Evolutionary conservation across 192 early-diverging fungal genomes (phyloP), one percentile per base, ranked within the genome.

Genomic region (Backusella mclennaniae): DNA sequence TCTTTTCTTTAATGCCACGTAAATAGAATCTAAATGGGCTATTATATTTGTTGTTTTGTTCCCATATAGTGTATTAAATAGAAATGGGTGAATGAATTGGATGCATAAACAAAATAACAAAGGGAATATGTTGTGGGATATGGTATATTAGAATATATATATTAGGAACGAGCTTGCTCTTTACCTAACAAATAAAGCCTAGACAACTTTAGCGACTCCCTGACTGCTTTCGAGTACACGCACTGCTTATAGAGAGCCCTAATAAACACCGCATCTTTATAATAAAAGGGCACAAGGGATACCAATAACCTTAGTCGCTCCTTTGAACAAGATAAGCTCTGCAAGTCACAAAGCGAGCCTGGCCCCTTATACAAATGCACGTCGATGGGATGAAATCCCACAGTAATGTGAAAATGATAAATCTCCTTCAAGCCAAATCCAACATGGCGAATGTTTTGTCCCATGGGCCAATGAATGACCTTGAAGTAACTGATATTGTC

Each of bases 361-460:
- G 75, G 79, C 2, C 79, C 79, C 63, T 80, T 80, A 39, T 80
- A 70, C 26, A 31, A 6, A 29, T 80, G 71, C 4, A 80, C 66
- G 72, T 80, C 79, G 3, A 19, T 42, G 14, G 79, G 79, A 23
- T 49, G 15, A 39, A 80, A 80, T 1, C 79, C 79, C 23, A 80
- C 29, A 1, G 79, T 80, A 9, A 80, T 72, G 59, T 80, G 79
- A 35, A 80, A 76, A 38, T 71, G 9, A 6, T 35, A 39, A n/a
- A 49, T 19, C 23, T n/a, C 56, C 0, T 38, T n/a, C 33, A 80
- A 38, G 21, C 73, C 79, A 12, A 73, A n/a, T 1, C 46, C 46
- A 19, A 23, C 23, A 4, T 1, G 12, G 14, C 79, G 67, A 19
- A 80, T 69, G 0, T 44, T 35, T 52, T 80, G 79, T n/a, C 79